A percentile compares a stretch with the other conserved stretches of the same genome.
phyloP scores from a whole-genome alignment of 768 basidiomycete species.

The Artomyces pyxidatus region DNA sequence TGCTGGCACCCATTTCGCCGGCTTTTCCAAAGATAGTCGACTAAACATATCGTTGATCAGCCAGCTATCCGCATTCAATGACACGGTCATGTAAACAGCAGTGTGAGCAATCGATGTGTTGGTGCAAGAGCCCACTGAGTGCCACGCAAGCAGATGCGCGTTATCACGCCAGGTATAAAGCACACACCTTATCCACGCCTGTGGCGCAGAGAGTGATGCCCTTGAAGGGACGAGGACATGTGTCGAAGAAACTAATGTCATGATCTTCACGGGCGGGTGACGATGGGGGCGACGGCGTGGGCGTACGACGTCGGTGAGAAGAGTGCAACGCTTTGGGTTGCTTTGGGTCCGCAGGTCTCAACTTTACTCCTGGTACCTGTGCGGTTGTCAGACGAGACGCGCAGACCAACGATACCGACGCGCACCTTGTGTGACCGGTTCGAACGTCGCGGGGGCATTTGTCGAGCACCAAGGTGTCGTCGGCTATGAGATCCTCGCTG shows the following conservation, averaged over 20 bases:
- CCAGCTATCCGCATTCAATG: background rate
- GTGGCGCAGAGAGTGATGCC: constrained; percentile 66
- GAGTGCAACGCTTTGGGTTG: constrained; percentile 1
- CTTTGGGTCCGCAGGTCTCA: constrained; percentile 51
- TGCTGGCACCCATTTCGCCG: constrained; percentile 69
- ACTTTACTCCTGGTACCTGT: constrained; percentile 77
- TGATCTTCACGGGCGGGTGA: constrained; percentile 27
- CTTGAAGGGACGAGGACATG: constrained; percentile 58
- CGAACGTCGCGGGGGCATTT: too few species aligned
- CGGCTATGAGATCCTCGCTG: too few species aligned
- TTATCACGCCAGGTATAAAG: background rate
- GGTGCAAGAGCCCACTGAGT: background rate
- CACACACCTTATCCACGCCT: constrained; percentile 73
- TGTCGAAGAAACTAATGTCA: constrained; percentile 17
- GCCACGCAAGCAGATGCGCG: background rate
- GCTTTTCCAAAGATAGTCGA: constrained; percentile 67
- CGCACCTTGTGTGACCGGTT: constrained; percentile 55
- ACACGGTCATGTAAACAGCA: too few species aligned
- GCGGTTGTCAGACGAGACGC: too few species aligned
- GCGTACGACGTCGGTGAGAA: constrained; percentile 24
- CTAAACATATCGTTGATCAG: constrained; percentile 31
- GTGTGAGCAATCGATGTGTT: background rate
- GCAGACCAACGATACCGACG: background rate
- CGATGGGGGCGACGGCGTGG: constrained; percentile 29
- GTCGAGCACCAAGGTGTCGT: too few species aligned